Evolutionary conservation across 495 filamentous ascomycete species (phyloP).

Genomic region (Penicillium paxilli): DNA sequence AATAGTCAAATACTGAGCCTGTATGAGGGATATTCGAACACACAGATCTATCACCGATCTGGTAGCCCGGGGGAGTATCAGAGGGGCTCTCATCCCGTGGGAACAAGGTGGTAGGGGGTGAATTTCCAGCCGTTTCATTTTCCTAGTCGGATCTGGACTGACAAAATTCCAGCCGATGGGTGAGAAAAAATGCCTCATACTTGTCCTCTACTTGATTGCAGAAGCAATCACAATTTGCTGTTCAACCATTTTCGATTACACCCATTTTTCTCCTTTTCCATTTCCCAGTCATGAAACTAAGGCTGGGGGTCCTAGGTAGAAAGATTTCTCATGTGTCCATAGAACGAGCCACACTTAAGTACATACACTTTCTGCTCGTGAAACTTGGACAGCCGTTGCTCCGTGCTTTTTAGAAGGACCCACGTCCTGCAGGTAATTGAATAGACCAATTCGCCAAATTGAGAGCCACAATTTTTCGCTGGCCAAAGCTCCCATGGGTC

Average conservation of each 20-base stretch:
- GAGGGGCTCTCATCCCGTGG: neutral
- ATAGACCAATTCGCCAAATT: constrained; percentile 12
- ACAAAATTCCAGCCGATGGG: constrained; percentile 8
- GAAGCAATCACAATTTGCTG: neutral
- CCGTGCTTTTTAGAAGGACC: constrained; percentile 6
- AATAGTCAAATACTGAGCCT: neutral
- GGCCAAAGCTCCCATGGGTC: constrained; percentile 21
- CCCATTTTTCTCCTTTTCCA: no score
- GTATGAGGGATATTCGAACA: constrained; percentile 30
- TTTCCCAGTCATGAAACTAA: neutral
- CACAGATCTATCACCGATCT: constrained; percentile 26
- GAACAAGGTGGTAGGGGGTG: neutral
- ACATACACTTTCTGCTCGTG: neutral
- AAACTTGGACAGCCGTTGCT: constrained; percentile 3
- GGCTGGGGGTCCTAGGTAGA: neutral
- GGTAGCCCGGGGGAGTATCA: constrained; percentile 15
- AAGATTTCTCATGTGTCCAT: neutral
- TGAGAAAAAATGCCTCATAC: constrained; percentile 11
- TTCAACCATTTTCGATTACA: neutral
- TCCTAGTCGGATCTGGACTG: constrained; percentile 1
- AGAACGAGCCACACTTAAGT: constrained; percentile 2
- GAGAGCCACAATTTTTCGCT: constrained; percentile 6
- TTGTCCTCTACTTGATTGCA: neutral
- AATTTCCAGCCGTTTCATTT: constrained; percentile 11
- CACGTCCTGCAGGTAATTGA: constrained; percentile 3